Percentiles rank a stretch among this genome's conserved stretches.
Conservation (phyloP, 345 rosid genomes). For the Clarkia xantiana region DNA sequence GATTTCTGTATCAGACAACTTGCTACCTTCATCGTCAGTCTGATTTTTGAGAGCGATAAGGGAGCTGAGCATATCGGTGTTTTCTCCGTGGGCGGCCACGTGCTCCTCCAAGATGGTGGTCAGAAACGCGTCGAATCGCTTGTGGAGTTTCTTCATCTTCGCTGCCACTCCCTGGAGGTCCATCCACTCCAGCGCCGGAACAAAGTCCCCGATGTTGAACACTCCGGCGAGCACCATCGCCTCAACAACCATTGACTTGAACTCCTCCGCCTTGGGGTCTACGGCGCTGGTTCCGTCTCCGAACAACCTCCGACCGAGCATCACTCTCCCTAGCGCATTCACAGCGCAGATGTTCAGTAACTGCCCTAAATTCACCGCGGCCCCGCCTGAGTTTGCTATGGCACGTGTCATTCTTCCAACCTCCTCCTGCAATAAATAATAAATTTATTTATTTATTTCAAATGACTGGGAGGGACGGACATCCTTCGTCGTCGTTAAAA, state of each 20-base stretch:
- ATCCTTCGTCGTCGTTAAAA: too few relatives aligned
- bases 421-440: slow-evolving; percentile 39
- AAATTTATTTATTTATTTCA: too few relatives aligned
- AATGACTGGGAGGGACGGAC: too few relatives aligned
- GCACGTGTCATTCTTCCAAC: slow-evolving; percentile 31
- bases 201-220: slow-evolving; percentile 2
- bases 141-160: slow-evolving; percentile 11
- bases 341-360: slow-evolving; percentile 49
- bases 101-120: slow-evolving; percentile 49
- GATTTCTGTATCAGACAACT: slow-evolving; percentile 63
- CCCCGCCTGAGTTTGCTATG: slow-evolving; percentile 19
- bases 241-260: slow-evolving; percentile 66
- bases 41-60: slow-evolving; percentile 31
- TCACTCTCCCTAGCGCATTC: slow-evolving; percentile 61
- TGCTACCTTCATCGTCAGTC: slow-evolving; percentile 34
- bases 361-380: slow-evolving; percentile 43
- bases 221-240: slow-evolving; percentile 2
- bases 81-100: slow-evolving; percentile 14
- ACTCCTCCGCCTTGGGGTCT: not conserved
- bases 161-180: slow-evolving; percentile 1
- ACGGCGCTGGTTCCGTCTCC: not conserved
- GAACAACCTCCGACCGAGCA: not conserved
- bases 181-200: slow-evolving; percentile 1
- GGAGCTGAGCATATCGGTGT: slow-evolving; percentile 37
- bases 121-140: slow-evolving; percentile 60